Base-by-base conservation (phyloP, 768 basidiomycete species). In the Termitomyces sp. region DNA sequence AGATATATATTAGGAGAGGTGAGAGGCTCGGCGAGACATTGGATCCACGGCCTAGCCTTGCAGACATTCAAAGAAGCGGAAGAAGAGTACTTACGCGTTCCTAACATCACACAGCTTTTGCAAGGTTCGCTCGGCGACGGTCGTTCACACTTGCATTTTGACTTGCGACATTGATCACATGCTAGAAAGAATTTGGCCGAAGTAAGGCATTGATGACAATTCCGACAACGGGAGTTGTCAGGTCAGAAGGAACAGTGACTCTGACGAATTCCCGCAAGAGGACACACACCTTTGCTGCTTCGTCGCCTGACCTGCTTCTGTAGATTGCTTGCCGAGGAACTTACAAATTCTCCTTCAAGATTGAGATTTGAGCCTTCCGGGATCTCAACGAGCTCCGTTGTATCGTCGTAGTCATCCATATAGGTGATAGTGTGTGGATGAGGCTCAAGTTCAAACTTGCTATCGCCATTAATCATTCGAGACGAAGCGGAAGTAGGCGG, bases 61-160 rank as follows among this genome's bases (percentile, higher is more conserved):
- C 38, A 54, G 33, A 57, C 53, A 26, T 31, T 54, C 63, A 58
- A 50, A 30, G 10, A 54, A 53, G 53, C 54, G 62, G 57, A 46
- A 54, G 40, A 51, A 52, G 46, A 35, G 55, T 17, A 71, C 75
- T 74, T 63, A 91, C 91, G 68, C 35, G 86, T 89, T 49, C 82
- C 82, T 17, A 89, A 76, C 77, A 87, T 78, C 41, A 84, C 72
- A 67, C 91, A 94, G 63, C 82, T 89, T 66, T 86, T 85, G 73
- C 91, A 94, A 19, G 85, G 82, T 57, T 86, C 81, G 40, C 73
- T 78, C 37, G 79, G 75, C 12, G 72, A 70, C 10, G 80, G 59
- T 37, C 88, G 83, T 70, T 92, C 91, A 70, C 91, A 93, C 71
- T 92, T 92, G 76, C 91, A 93, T 66, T 92, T 92, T 65, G 85